Percentiles rank a stretch among this genome's conserved stretches.
phyloP scores from a whole-genome alignment of 768 basidiomycete species.

The Wakefieldia striispora region DNA sequence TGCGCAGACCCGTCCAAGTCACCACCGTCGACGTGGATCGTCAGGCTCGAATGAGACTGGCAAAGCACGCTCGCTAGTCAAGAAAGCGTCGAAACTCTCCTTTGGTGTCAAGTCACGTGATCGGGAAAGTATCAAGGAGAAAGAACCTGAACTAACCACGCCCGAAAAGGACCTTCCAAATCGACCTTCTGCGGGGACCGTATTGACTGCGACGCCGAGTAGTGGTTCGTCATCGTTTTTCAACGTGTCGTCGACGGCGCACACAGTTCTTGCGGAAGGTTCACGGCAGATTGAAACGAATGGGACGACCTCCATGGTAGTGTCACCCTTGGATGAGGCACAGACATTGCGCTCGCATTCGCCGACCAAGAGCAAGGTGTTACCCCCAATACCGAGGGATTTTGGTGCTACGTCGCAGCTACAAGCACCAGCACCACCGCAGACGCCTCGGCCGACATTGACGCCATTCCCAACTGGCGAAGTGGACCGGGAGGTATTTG shows the following conservation, averaged over 20 bases:
- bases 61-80: conserved; percentile 53
- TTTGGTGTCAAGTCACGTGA: conserved; percentile 64
- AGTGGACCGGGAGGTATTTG: conserved; percentile 66
- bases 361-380: conserved; percentile 57
- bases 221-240: conserved; percentile 84
- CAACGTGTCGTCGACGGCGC: conserved; percentile 65
- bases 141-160: conserved; percentile 37
- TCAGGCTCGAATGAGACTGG: conserved; percentile 52
- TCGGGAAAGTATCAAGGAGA: conserved; percentile 42
- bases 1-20: conserved; percentile 32
- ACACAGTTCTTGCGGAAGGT: conserved; percentile 37
- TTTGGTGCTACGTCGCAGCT: conserved; percentile 38
- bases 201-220: conserved; percentile 63
- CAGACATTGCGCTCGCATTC: conserved; percentile 43
- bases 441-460: conserved; percentile 38
- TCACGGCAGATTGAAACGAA: conserved; percentile 29
- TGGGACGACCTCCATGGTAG: conserved; percentile 18
- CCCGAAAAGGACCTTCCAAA: conserved; percentile 48
- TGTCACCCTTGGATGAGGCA: conserved; percentile 26
- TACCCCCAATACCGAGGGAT: conserved; percentile 83
- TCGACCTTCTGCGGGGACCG: conserved; percentile 44
- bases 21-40: conserved; percentile 45
- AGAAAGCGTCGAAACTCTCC: conserved; percentile 77
- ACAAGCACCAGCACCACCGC: conserved; percentile 12
- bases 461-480: conserved; percentile 64